Conservation (phyloP, 495 filamentous ascomycete species). For the Penicillium bialowiezense region DNA sequence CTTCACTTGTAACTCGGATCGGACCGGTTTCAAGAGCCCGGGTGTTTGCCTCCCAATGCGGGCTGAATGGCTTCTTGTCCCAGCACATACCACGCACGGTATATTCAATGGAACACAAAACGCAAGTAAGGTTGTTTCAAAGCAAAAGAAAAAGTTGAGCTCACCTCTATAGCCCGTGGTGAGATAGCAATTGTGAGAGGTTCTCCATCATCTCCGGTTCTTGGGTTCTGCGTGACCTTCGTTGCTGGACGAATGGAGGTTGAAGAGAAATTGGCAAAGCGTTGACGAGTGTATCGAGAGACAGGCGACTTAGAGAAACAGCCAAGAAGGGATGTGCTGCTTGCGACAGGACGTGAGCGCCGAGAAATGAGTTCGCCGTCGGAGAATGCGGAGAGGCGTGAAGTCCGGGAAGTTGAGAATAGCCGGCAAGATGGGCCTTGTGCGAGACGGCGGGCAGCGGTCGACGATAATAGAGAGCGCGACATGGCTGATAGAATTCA, state of each 20-base stretch:
- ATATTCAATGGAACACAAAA: neutral
- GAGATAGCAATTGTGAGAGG: constrained; percentile 79
- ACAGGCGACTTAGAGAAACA: neutral
- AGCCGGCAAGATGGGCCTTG: constrained; percentile 15
- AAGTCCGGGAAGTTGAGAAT: constrained; percentile 27
- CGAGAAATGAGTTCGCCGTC: constrained; percentile 16
- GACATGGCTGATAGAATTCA: constrained; percentile 23
- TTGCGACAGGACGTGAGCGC: constrained; percentile 9
- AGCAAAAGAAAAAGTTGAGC: constrained; percentile 22
- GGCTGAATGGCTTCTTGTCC: constrained; percentile 2
- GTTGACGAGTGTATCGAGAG: constrained; percentile 8
- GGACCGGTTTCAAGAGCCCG: neutral
- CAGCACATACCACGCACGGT: constrained; percentile 3
- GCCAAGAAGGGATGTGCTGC: constrained; percentile 1
- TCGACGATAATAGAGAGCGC: constrained; percentile 23
- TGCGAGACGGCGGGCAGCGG: constrained; percentile 21
- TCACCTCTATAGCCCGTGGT: constrained; percentile 73
- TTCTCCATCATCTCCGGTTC: constrained; percentile 66
- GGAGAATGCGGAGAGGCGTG: constrained; percentile 38
- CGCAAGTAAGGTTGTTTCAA: neutral
- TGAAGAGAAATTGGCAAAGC: constrained; percentile 30
- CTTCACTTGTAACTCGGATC: neutral
- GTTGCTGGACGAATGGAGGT: constrained; percentile 28
- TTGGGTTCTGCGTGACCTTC: constrained; percentile 37
- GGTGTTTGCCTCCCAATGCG: neutral